Evolutionary conservation across 2,329 filamentous ascomycete genomes (phyloP), one percentile per base, ranked within the genome.

Genomic region (Sporothrix phasma): DNA sequence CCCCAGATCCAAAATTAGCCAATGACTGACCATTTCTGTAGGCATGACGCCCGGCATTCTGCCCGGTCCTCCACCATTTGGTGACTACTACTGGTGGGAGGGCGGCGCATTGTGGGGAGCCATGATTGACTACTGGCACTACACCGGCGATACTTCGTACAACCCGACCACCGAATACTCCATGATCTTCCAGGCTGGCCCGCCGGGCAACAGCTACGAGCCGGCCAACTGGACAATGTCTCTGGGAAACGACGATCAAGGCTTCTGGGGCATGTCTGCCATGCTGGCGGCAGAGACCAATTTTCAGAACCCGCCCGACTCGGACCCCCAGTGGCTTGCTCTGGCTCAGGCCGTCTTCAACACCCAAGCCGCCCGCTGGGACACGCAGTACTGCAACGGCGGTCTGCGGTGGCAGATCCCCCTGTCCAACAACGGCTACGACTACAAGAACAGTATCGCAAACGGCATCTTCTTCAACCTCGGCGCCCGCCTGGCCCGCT

Each of bases 371-470:
- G 66, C 75, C 53, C 76, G 87, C 49, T 88, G 89, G 77, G 87
- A 91, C 71, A 81, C 80, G 5, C 73, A 79, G 0, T 79, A 78
- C 2, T 89, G 87, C 71, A 77, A 76, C 22, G 86, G 86, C 61
- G 87, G 86, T 2, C 72, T 89, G 65, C 81, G 84, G 66, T 88
- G 85, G 85, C 86, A 89, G 74, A 84, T 89, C 49, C 84, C 81
- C 69, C 74, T 78, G 0, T 81, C 83, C 69, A 87, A 88, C 70
- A 77, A 73, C 34, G 87, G 87, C 3, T 90, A 86, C 73, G 78
- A 82, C 67, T 89, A 88, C 79, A 94, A 87, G 74, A 87, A 87
- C 71, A 72, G 53, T 45, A 82, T 86, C 66, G 82, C 84, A 8
- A 87, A 85, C 67, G 84, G 81, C 51, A 81, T 81, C 68, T 85